phyloP scores from a whole-genome alignment of 352 stramenopile species.

The Pythium insidiosum region DNA sequence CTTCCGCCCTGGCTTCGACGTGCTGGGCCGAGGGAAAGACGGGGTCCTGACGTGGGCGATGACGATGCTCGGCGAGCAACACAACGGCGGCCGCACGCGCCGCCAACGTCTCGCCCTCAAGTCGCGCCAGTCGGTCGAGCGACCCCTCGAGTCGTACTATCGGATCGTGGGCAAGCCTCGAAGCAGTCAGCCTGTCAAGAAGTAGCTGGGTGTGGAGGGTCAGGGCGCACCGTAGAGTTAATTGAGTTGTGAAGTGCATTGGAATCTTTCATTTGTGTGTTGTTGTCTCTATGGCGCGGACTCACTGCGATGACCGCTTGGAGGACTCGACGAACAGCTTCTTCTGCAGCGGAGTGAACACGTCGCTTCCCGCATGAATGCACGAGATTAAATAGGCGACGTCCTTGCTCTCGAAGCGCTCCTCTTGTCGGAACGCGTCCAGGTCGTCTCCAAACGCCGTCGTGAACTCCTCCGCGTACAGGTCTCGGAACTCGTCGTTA shows the following conservation, averaged over 20 bases:
- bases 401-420: conserved; percentile 81
- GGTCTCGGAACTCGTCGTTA: conserved; percentile 51
- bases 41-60: conserved; percentile 67
- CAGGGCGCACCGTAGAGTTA: too few species aligned
- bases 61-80: conserved; percentile 59
- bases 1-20: conserved; percentile 69
- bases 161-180: conserved; percentile 51
- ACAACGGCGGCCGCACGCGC: conserved; percentile 56
- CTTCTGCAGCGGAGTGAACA: conserved; percentile 78
- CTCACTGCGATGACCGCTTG: conserved; percentile 25
- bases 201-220: conserved; percentile 2
- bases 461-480: conserved; percentile 86
- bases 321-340: conserved; percentile 80
- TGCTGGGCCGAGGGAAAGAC: conserved; percentile 68
- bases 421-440: conserved; percentile 79
- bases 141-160: conserved; percentile 74
- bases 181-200: conserved; percentile 16
- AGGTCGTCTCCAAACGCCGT: conserved; percentile 78
- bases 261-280: not conserved
- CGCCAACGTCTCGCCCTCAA: conserved; percentile 30
- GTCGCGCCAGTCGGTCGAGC: conserved; percentile 29
- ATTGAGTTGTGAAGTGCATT: conserved; percentile 9
- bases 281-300: conserved; percentile 17
- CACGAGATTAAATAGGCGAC: conserved; percentile 87
- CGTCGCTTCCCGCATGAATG: conserved; percentile 70